Evolutionary conservation across 163 green algal genomes (phyloP).

Genomic region (Trebouxiophyceae sp.): DNA sequence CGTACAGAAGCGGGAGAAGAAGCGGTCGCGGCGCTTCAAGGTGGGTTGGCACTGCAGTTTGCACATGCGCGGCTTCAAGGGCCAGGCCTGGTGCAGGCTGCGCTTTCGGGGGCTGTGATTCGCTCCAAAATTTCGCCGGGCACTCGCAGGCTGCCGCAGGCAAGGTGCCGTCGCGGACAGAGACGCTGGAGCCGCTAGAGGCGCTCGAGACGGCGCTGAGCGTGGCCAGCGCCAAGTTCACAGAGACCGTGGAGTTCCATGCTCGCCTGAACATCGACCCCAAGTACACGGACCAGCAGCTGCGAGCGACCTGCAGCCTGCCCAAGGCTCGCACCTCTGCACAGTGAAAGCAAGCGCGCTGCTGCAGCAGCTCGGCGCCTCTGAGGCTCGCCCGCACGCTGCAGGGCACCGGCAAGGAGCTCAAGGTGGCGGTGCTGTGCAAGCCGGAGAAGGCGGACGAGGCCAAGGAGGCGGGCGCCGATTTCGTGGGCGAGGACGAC

Average conservation of each 20-base stretch:
- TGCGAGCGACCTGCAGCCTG: constrained; percentile 90
- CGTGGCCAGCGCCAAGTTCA: constrained; percentile 71
- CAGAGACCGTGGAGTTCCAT: constrained; percentile 93
- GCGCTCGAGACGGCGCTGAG: constrained; percentile 56
- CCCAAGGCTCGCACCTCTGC: no score
- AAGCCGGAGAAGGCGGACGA: constrained; percentile 65
- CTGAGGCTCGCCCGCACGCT: neutral
- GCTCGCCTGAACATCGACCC: constrained; percentile 70
- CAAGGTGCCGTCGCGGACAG: neutral
- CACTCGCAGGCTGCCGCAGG: neutral
- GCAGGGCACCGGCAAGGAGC: constrained; percentile 64
- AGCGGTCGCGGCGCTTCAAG: neutral
- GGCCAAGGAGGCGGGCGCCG: constrained; percentile 86
- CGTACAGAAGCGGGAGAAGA: neutral
- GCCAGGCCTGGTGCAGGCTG: no score
- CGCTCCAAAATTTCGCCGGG: no score
- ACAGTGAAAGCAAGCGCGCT: no score
- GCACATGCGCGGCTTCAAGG: no score
- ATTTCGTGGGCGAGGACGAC: constrained; percentile 85
- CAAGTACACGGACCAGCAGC: constrained; percentile 97
- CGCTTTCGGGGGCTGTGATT: no score
- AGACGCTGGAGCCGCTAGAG: constrained; percentile 33
- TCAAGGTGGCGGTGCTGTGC: constrained; percentile 90
- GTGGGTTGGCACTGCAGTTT: no score
- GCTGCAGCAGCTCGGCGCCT: neutral